Percentiles rank a stretch among this genome's conserved stretches.
phyloP scores from a whole-genome alignment of 352 stramenopile species.

The Phytophthora foliorum region DNA sequence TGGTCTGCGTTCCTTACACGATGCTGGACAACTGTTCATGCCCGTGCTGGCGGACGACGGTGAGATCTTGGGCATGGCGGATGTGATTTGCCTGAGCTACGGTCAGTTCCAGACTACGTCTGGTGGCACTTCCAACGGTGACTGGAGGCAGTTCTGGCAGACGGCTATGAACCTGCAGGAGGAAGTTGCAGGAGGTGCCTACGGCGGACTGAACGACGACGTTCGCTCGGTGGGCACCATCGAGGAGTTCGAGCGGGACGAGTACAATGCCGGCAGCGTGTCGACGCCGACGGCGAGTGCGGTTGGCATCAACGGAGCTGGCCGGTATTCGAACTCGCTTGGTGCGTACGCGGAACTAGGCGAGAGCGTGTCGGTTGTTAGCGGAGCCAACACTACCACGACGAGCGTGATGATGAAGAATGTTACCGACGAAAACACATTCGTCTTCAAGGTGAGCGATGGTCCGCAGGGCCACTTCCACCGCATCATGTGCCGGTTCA shows the following conservation, averaged over 20 bases:
- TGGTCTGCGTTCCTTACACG: slow-evolving; percentile 86
- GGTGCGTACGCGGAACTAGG: slow-evolving; percentile 85
- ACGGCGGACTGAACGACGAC: slow-evolving; percentile 73
- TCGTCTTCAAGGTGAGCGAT: slow-evolving; percentile 92
- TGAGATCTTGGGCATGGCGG: slow-evolving; percentile 88
- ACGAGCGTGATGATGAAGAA: slow-evolving; percentile 82
- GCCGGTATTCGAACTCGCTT: slow-evolving; percentile 60
- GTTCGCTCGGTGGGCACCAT: slow-evolving; percentile 88
- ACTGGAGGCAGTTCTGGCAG: slow-evolving; percentile 92
- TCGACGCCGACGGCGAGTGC: slow-evolving; percentile 46
- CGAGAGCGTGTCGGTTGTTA: slow-evolving; percentile 90
- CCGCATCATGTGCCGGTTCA: slow-evolving; percentile 84
- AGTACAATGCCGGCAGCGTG: slow-evolving; percentile 59
- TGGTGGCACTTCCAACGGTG: slow-evolving; percentile 70
- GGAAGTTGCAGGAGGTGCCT: slow-evolving; percentile 75
- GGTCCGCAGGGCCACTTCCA: slow-evolving; percentile 84
- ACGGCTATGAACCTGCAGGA: slow-evolving; percentile 90
- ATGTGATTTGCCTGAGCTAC: slow-evolving; percentile 90
- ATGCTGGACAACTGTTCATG: slow-evolving; percentile 88
- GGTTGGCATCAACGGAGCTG: slow-evolving; percentile 45
- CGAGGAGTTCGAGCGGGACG: slow-evolving; percentile 90
- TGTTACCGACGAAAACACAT: slow-evolving; percentile 70
- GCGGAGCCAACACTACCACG: slow-evolving; percentile 75
- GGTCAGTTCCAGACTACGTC: slow-evolving; percentile 88
- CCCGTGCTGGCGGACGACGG: slow-evolving; percentile 80